Evolutionary conservation across 192 early-diverging fungal genomes (phyloP).

Genomic region (Oehlia diaphana): DNA sequence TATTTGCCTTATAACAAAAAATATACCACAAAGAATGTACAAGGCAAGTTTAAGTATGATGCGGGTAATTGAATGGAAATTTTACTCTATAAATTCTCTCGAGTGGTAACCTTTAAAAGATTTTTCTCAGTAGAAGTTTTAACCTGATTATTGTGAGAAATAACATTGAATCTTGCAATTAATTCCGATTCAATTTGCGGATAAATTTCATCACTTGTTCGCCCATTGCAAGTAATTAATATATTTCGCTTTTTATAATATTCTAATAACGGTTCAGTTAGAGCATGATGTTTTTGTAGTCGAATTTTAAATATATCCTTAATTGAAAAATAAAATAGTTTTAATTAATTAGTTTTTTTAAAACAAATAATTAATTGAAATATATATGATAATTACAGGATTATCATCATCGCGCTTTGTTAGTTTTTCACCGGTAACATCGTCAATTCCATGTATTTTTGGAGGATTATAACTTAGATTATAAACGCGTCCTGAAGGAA

Average conservation of each 20-base stretch:
- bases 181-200: conserved; percentile 72
- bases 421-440: conserved; percentile 92
- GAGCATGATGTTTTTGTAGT: conserved; percentile 69
- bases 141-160: background rate
- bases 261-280: conserved; percentile 83
- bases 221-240: conserved; percentile 69
- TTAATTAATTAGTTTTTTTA: background rate
- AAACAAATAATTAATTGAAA: background rate
- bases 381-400: conserved; percentile 44
- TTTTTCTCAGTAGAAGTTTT: too few relatives aligned
- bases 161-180: conserved; percentile 32
- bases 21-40: too few relatives aligned
- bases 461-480: conserved; percentile 95
- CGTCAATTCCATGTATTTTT: conserved; percentile 73
- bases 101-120: too few relatives aligned
- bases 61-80: too few relatives aligned
- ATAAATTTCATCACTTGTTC: conserved; percentile 91
- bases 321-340: background rate
- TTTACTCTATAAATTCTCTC: too few relatives aligned
- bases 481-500: conserved; percentile 88
- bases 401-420: conserved; percentile 87
- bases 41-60: too few relatives aligned
- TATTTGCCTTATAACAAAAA: too few relatives aligned
- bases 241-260: conserved; percentile 71
- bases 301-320: conserved; percentile 80